Conservation (phyloP, 1,139 yeast species). For the Scheffersomyces insectosa region DNA sequence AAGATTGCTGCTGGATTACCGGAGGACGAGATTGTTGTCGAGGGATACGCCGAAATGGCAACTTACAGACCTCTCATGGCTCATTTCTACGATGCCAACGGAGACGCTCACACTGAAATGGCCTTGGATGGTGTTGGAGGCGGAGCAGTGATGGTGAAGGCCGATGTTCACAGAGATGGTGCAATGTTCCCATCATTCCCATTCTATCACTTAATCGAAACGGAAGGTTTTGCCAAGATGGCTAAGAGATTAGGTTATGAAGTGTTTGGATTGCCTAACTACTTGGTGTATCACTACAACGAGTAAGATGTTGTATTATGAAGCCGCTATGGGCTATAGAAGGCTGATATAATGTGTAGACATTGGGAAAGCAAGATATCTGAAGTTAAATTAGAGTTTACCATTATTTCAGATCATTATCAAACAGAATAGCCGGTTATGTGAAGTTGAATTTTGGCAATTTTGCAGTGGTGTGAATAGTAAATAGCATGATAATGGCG, state of each 20-base stretch:
- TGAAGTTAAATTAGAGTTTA: no score
- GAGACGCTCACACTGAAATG: slow-evolving; percentile 64
- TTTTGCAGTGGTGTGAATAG: no score
- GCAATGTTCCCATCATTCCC: slow-evolving; percentile 99
- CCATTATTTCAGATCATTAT: no score
- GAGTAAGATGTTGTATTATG: slow-evolving; percentile 36
- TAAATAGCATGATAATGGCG: no score
- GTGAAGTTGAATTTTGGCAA: no score
- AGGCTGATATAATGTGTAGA: no score
- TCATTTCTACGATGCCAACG: slow-evolving; percentile 68
- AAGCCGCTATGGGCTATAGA: no score
- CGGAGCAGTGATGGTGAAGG: slow-evolving; percentile 91
- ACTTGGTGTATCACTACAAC: slow-evolving; percentile 82
- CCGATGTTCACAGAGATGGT: slow-evolving; percentile 97
- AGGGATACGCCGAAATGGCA: slow-evolving; percentile 89
- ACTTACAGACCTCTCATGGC: slow-evolving; percentile 98
- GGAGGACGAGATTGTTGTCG: slow-evolving; percentile 90
- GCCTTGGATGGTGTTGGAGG: slow-evolving; percentile 96
- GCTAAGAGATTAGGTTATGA: slow-evolving; percentile 91
- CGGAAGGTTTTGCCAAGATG: slow-evolving; percentile 99
- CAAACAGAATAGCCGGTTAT: no score
- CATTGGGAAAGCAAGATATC: no score
- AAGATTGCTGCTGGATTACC: slow-evolving; percentile 67
- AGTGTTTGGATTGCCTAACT: slow-evolving; percentile 90
- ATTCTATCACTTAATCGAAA: slow-evolving; percentile 92